A percentile compares a stretch with the other conserved stretches of the same genome.
Evolutionary conservation across 257 asterid species (phyloP).

Genomic region (Cordia subcordata): DNA sequence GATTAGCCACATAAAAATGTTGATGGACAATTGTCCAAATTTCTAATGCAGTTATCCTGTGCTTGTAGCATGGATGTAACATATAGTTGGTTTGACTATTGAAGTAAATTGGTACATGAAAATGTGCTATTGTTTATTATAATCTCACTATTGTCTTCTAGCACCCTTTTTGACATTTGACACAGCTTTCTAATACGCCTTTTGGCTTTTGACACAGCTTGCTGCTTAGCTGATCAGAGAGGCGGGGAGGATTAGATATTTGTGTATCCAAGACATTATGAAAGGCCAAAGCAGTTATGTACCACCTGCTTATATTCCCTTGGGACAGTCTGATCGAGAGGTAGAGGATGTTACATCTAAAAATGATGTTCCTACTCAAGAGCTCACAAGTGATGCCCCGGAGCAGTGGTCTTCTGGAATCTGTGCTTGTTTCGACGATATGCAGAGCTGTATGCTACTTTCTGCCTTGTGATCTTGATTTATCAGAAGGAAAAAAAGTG

Average conservation of each 20-base stretch:
- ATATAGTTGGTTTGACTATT: too few relatives aligned
- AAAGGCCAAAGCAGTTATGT: conserved; percentile 34
- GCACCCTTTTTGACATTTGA: not conserved
- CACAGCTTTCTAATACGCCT: too few relatives aligned
- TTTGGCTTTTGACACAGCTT: too few relatives aligned
- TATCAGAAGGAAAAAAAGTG: conserved; percentile 48
- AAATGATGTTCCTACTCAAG: conserved; percentile 29
- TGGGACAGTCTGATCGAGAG: conserved; percentile 56
- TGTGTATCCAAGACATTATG: not conserved
- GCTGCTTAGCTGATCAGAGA: too few relatives aligned
- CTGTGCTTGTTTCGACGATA: conserved; percentile 94
- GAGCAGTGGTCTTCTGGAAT: conserved; percentile 92
- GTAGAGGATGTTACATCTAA: conserved; percentile 31
- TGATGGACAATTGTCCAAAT: too few relatives aligned
- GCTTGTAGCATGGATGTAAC: too few relatives aligned
- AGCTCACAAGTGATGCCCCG: conserved; percentile 26
- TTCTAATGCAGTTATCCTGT: too few relatives aligned
- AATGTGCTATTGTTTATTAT: too few relatives aligned
- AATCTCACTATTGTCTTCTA: not conserved
- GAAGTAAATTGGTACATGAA: too few relatives aligned
- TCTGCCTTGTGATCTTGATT: conserved; percentile 59
- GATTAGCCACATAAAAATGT: too few relatives aligned
- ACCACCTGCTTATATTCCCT: conserved; percentile 81
- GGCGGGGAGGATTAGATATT: not conserved
- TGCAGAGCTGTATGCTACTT: conserved; percentile 88